Percentiles rank a stretch among this genome's conserved stretches.
These are phyloP conservation scores for Gentiana straminea DNA, from an alignment of 257 asterid genomes.

Conservation along the genomic window DNA sequence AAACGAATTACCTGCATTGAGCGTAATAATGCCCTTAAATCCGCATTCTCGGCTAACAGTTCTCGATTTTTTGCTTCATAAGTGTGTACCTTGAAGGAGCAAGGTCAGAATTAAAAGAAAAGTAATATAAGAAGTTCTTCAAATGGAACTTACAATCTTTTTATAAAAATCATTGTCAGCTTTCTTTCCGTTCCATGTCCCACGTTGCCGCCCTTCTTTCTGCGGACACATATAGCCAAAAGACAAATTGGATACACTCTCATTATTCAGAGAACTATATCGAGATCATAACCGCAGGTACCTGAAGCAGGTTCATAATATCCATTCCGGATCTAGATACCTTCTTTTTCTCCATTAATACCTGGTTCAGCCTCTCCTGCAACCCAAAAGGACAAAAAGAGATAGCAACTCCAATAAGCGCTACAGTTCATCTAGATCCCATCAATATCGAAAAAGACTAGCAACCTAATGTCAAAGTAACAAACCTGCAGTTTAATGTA, in stretches of 20 bases:
- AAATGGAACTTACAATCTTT: constrained; percentile 55
- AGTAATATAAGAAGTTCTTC: constrained; percentile 7
- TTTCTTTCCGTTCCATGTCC: constrained; percentile 93
- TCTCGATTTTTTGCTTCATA: constrained; percentile 94
- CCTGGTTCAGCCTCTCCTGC: constrained; percentile 93
- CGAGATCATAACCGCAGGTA: constrained; percentile 11
- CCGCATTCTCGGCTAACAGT: constrained; percentile 82
- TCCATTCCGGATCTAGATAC: constrained; percentile 98
- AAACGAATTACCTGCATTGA: constrained; percentile 70
- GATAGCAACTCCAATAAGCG: too few species aligned
- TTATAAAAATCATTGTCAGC: constrained; percentile 86
- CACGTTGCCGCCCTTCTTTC: constrained; percentile 99
- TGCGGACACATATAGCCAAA: constrained; percentile 17
- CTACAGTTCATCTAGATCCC: too few species aligned
- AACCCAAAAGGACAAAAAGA: constrained; percentile 3
- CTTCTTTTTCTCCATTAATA: constrained; percentile 88
- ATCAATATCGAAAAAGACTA: background rate
- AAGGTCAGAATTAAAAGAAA: constrained; percentile 7
- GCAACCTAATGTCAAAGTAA: background rate
- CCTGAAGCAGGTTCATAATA: constrained; percentile 95
- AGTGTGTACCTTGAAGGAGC: constrained; percentile 72
- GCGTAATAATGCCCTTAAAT: constrained; percentile 86
- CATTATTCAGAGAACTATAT: background rate
- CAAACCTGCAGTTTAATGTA: constrained; percentile 74
- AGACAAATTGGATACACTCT: too few species aligned